Conservation (phyloP, 192 early-diverging fungal genomes). For the Podila clonocystis region DNA sequence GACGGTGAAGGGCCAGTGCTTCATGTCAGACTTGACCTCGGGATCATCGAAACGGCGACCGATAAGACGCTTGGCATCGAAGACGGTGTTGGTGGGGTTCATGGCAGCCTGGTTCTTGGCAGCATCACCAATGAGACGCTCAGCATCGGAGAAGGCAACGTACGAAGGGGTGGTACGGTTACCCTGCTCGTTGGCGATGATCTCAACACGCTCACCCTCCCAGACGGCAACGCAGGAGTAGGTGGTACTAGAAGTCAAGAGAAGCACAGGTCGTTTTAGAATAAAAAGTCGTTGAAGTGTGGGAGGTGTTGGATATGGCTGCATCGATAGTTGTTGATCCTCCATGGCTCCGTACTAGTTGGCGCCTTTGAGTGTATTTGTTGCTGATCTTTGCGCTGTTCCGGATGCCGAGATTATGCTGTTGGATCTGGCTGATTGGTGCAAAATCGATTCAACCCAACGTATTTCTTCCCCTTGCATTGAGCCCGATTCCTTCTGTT, state of each 20-base stretch:
- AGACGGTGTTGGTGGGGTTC: conserved; percentile 92
- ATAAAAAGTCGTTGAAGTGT: neutral
- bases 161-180: conserved; percentile 91
- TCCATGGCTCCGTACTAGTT: no score
- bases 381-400: no score
- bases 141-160: conserved; percentile 82
- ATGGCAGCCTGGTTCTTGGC: conserved; percentile 92
- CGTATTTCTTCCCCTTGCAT: no score
- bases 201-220: conserved; percentile 60
- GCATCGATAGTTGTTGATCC: no score
- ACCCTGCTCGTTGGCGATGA: conserved; percentile 91
- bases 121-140: conserved; percentile 88
- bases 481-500: no score
- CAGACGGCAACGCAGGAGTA: conserved; percentile 59
- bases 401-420: no score
- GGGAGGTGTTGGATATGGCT: neutral
- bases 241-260: conserved; percentile 25
- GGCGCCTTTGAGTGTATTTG: no score
- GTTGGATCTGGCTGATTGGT: no score
- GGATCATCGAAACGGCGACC: conserved; percentile 88
- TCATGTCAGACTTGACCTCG: conserved; percentile 82
- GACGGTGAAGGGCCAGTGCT: conserved; percentile 89
- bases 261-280: neutral
- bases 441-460: no score
- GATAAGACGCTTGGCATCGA: conserved; percentile 92